Base-by-base conservation (phyloP, 78 protist genomes). In the Pelomyxa schiedti region DNA sequence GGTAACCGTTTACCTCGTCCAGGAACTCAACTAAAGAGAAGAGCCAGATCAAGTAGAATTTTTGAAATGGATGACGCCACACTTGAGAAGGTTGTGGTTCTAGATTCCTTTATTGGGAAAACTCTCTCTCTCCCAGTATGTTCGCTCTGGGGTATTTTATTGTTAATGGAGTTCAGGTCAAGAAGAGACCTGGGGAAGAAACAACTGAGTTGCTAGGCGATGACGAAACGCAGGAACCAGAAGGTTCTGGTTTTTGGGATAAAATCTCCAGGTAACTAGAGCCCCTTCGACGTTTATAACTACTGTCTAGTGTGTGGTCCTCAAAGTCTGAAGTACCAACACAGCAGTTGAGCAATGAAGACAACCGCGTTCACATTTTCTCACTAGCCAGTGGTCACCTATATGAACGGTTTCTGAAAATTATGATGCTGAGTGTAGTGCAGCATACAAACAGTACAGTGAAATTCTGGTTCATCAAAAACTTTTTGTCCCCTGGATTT, bases 361-460 rank as follows among this genome's bases (percentile, higher is more conserved):
- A 92, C 22, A n/a, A n/a, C n/a, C 80, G 90, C 0, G 83, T 96
- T 30, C 88, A 96, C 86, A 68, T 97, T 22, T 96, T 97, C 87
- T 85, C 95, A 0, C 74, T 97, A 8, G 98, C 98, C 3, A 86
- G 95, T 9, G 99, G 99, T 0, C 98, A 93, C 58, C 85, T 93
- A 40, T 97, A 97, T 80, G 99, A 97, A 73, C 86, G 99, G 16
- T 91, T 94, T 63, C 69, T 94, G 52, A 63, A 79, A 73, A 92
- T 96, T 80, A 95, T 96, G 99, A 90, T 95, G 92, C 53, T 81
- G 74, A 83, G 89, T 4, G 95, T 93, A 42, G 42, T 84, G 75
- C 66, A 73, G 32, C 22, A 79, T 78, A 88, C 97, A 9, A 8
- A 79, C 28, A n/a, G 24, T 5, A 80, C 71, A 28, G 96, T 96